Percentiles rank a stretch among this genome's conserved stretches.
These are phyloP conservation scores for Exophiala sideris DNA, from an alignment of 2,329 filamentous ascomycete species.

Conservation along the genomic window DNA sequence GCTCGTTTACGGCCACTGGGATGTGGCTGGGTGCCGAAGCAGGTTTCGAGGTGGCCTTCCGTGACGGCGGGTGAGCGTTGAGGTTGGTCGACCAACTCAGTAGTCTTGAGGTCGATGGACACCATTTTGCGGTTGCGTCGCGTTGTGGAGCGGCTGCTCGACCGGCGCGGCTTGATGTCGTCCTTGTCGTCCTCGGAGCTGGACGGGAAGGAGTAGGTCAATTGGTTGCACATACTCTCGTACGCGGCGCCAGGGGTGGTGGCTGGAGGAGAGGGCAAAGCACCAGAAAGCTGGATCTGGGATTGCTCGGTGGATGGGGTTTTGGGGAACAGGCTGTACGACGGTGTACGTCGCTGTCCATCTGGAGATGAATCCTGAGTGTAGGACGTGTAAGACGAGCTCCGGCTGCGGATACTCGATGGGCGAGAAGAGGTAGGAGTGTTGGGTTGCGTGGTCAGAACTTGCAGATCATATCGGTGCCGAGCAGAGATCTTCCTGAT, in stretches of 20 bases:
- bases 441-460: background rate
- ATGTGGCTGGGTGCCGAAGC: constrained; percentile 5
- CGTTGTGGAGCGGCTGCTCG: constrained; percentile 1
- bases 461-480: constrained; percentile 14
- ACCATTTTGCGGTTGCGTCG: constrained; percentile 1
- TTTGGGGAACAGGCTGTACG: constrained; percentile 24
- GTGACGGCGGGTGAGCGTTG: constrained; percentile 18
- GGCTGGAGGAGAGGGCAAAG: constrained; percentile 3
- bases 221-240: background rate
- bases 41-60: constrained; percentile 6
- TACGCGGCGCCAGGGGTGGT: background rate
- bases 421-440: constrained; percentile 16
- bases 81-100: constrained; percentile 1
- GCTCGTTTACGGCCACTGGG: background rate
- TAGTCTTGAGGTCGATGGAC: constrained; percentile 1
- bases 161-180: background rate
- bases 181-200: background rate
- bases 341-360: constrained; percentile 2
- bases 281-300: background rate
- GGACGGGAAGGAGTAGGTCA: background rate
- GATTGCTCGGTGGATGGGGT: constrained; percentile 7
- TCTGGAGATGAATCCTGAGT: constrained; percentile 9
- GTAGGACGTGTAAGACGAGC: constrained; percentile 13
- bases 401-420: constrained; percentile 13
- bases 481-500: constrained; percentile 21